These are phyloP conservation scores for Claviceps fusiformis DNA, from an alignment of 2,329 filamentous ascomycete species.

Conservation along the genomic window DNA sequence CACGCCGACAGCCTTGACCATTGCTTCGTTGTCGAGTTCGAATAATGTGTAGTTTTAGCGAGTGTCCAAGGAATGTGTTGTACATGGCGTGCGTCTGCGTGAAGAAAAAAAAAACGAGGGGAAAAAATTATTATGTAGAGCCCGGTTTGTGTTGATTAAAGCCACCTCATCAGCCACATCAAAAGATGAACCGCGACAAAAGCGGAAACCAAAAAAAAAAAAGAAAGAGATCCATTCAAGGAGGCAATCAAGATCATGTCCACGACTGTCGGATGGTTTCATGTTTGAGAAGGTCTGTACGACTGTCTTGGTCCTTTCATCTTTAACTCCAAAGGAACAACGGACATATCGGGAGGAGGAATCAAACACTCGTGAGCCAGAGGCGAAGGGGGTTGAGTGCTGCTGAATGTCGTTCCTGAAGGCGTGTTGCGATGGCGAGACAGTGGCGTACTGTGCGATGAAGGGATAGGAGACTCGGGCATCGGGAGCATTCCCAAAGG, in stretches of 20 bases:
- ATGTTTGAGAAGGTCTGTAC: neutral
- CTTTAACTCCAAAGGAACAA: slow-evolving; percentile 9
- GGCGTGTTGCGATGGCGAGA: slow-evolving; percentile 26
- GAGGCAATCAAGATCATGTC: neutral
- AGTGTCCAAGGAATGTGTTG: slow-evolving; percentile 23
- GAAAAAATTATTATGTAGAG: neutral
- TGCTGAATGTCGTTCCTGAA: slow-evolving; percentile 18
- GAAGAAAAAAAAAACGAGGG: slow-evolving; percentile 3
- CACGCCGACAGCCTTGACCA: too few species aligned
- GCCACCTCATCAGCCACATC: too few species aligned
- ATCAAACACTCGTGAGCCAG: slow-evolving; percentile 20
- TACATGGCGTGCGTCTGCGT: slow-evolving; percentile 23
- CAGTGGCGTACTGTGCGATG: slow-evolving; percentile 15
- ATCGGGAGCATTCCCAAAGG: slow-evolving; percentile 29
- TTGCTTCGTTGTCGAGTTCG: neutral
- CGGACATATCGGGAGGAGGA: slow-evolving; percentile 6
- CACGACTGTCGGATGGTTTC: neutral
- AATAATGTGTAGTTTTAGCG: slow-evolving; percentile 14
- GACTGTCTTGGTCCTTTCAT: slow-evolving; percentile 16
- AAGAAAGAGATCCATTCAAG: neutral
- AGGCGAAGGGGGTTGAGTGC: slow-evolving; percentile 22
- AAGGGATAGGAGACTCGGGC: slow-evolving; percentile 30
- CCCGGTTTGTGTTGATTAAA: too few species aligned
- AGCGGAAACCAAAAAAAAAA: too few species aligned
- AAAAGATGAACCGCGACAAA: too few species aligned